These are phyloP conservation scores for Claviceps pazoutovae DNA, from an alignment of 2,329 filamentous ascomycete species.

Conservation along the genomic window DNA sequence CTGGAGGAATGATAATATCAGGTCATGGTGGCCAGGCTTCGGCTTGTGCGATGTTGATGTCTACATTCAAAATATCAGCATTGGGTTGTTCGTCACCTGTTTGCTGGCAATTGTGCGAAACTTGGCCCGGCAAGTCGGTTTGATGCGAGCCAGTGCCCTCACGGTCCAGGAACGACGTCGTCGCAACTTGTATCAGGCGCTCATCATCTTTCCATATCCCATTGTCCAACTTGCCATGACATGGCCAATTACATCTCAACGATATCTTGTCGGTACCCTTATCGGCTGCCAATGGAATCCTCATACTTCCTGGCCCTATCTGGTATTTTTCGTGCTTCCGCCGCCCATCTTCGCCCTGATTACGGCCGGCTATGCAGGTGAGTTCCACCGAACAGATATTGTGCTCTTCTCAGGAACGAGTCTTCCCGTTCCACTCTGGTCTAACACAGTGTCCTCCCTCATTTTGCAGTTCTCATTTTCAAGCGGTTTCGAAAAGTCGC, in stretches of 20 bases:
- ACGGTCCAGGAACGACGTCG: constrained; percentile 26
- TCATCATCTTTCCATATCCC: constrained; percentile 42
- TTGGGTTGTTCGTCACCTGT: constrained; percentile 34
- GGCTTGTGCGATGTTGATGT: constrained; percentile 40
- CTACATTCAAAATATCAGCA: constrained; percentile 31
- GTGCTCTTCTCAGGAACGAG: not conserved
- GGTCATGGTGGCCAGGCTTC: constrained; percentile 35
- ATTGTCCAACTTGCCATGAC: constrained; percentile 34
- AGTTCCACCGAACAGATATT: constrained; percentile 13
- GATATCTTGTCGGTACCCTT: constrained; percentile 36
- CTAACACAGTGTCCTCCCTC: not conserved
- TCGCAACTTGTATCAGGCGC: constrained; percentile 31
- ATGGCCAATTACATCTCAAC: constrained; percentile 31
- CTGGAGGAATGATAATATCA: constrained; percentile 38
- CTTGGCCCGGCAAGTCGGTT: constrained; percentile 34
- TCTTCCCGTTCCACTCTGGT: not conserved
- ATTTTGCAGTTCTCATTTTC: constrained; percentile 29
- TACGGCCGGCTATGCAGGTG: constrained; percentile 34
- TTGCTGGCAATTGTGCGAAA: constrained; percentile 42
- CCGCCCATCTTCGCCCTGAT: constrained; percentile 28
- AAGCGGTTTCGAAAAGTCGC: constrained; percentile 33
- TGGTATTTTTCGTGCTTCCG: constrained; percentile 34
- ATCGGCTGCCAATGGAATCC: constrained; percentile 34
- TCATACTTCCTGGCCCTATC: constrained; percentile 31
- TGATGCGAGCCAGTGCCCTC: constrained; percentile 27